Evolutionary conservation across 805 yeast genomes (phyloP), one percentile per base, ranked within the genome.

Genomic region (Suhomyces sp.): DNA sequence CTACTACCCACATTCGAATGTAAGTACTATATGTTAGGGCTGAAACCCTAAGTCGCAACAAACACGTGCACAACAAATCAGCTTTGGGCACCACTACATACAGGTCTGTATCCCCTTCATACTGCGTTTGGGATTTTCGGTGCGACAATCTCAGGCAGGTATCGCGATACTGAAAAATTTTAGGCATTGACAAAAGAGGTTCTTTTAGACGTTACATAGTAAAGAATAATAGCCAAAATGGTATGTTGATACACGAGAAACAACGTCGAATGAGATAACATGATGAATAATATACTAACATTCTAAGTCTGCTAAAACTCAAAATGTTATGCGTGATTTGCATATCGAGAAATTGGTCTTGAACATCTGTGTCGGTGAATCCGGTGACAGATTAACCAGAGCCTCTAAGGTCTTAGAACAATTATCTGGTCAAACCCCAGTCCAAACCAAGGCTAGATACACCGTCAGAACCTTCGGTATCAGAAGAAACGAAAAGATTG

Each of bases 351-450:
- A 94, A 84, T 88, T 94, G 81, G 97, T 94, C 81, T 89, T 94
- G 81, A 94, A 94, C 94, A 94, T 94, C 83, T 92, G 96, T 82
- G 99, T 94, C 80, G 99, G 99, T 85, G 99, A 94, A 84, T 92
- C 97, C 81, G 99, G 99, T 86, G 99, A 94, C 82, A 89, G 98
- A 88, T 90, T 94, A 80, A 94, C 99, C 85, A 93, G 99, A 89
- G 99, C 99, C 71, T 94, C 99, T 77, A 94, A 94, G 87, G 99
- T 94, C 73, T 86, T 94, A 77, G 99, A 94, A 85, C 99, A 94
- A 85, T 88, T 94, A 73, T 93, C 98, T 69, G 99, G 99, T 92
- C 99, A 94, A 85, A 94, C 99, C 73, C 99, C 99, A 79, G 99
- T 94, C 71, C 97, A 90, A 81, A 92, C 98, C 71, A 94, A 94